These are phyloP conservation scores for Boletus rubroflammeus DNA, from an alignment of 768 basidiomycete species.

Conservation along the genomic window DNA sequence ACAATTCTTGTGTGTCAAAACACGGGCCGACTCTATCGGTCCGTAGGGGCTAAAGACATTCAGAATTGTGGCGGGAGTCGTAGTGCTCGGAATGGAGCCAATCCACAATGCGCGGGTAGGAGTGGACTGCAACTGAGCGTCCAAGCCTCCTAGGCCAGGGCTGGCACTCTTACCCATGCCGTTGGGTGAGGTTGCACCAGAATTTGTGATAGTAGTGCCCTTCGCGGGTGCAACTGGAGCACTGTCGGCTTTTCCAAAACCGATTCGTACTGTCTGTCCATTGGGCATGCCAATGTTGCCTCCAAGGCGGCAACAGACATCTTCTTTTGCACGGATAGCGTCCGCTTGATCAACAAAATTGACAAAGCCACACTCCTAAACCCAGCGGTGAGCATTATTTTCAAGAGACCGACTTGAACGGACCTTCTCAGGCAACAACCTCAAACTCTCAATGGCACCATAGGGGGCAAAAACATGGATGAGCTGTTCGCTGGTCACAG, in stretches of 20 bases:
- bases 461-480: slow-evolving; percentile 95
- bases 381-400: slow-evolving; percentile 15
- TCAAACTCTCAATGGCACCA: slow-evolving; percentile 93
- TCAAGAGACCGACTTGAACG: slow-evolving; percentile 1
- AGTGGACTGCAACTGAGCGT: slow-evolving; percentile 82
- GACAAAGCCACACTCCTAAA: slow-evolving; percentile 96
- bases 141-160: slow-evolving; percentile 64
- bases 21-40: slow-evolving; percentile 94
- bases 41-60: slow-evolving; percentile 98
- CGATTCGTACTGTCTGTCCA: slow-evolving; percentile 94
- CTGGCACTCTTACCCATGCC: slow-evolving; percentile 47
- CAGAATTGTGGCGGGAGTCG: slow-evolving; percentile 90
- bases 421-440: slow-evolving; percentile 96
- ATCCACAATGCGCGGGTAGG: slow-evolving; percentile 98
- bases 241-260: slow-evolving; percentile 97
- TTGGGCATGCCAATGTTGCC: slow-evolving; percentile 94
- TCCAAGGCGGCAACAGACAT: slow-evolving; percentile 88
- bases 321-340: slow-evolving; percentile 97
- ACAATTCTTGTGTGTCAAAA: slow-evolving; percentile 96
- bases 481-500: slow-evolving; percentile 90
- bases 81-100: slow-evolving; percentile 92
- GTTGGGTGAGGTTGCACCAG: slow-evolving; percentile 64
- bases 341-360: slow-evolving; percentile 96
- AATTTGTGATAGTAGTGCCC: slow-evolving; percentile 58
- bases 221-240: slow-evolving; percentile 89